These are phyloP conservation scores for Arthroderma uncinatum DNA, from an alignment of 2,329 filamentous ascomycete genomes.

Conservation along the genomic window DNA sequence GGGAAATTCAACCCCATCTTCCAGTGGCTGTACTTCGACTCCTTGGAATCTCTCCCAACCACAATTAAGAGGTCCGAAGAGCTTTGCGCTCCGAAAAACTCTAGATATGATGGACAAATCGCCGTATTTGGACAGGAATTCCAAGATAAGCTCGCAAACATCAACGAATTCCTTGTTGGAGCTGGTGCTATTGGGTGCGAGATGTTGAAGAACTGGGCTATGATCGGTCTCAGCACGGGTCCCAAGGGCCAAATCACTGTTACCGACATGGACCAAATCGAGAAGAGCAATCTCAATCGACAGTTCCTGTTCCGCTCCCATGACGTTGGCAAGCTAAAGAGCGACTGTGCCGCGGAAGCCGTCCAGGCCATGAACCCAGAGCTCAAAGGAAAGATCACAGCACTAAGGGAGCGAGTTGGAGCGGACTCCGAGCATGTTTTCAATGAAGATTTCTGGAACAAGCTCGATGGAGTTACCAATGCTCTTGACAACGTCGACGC, in stretches of 20 bases:
- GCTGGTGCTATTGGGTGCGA: constrained; percentile 96
- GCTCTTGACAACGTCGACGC: constrained; percentile 96
- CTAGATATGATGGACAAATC: constrained; percentile 92
- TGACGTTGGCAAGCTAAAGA: constrained; percentile 95
- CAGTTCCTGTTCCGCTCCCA: constrained; percentile 91
- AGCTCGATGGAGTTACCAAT: constrained; percentile 85
- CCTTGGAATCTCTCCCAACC: constrained; percentile 82
- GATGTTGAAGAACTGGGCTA: constrained; percentile 99
- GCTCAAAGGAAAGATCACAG: constrained; percentile 70
- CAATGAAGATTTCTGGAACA: constrained; percentile 83
- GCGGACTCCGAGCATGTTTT: constrained; percentile 88
- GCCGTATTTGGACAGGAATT: constrained; percentile 89
- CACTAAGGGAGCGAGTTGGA: constrained; percentile 80
- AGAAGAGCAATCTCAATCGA: constrained; percentile 96
- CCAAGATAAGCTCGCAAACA: constrained; percentile 83
- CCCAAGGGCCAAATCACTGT: constrained; percentile 81
- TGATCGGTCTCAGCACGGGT: constrained; percentile 88
- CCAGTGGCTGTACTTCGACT: constrained; percentile 97
- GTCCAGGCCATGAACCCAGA: constrained; percentile 94
- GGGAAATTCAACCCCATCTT: constrained; percentile 94
- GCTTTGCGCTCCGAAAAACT: constrained; percentile 71
- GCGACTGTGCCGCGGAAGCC: constrained; percentile 80
- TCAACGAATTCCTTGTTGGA: constrained; percentile 88
- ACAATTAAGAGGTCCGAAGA: constrained; percentile 67
- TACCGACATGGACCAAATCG: constrained; percentile 97